Conservation (phyloP, 495 filamentous ascomycete genomes). For the Penicillium waksmanii region DNA sequence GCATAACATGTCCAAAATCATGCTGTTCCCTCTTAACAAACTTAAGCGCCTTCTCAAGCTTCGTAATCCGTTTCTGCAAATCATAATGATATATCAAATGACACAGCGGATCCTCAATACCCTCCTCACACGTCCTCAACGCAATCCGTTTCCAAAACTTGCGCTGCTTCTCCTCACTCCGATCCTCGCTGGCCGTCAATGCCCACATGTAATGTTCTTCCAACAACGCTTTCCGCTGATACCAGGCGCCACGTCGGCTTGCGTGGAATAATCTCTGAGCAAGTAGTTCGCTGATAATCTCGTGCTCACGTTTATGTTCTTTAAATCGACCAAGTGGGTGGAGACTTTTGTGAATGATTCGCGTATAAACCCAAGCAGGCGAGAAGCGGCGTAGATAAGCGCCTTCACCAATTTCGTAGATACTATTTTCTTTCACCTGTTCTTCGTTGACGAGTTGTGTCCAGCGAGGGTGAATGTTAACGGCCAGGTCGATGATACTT, state of each 20-base stretch:
- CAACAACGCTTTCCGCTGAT: slow-evolving; percentile 89
- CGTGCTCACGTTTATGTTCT: slow-evolving; percentile 75
- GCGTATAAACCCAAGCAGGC: slow-evolving; percentile 90
- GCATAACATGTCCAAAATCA: slow-evolving; percentile 83
- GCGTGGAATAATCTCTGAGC: slow-evolving; percentile 82
- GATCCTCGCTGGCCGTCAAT: slow-evolving; percentile 53
- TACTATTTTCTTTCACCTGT: slow-evolving; percentile 73
- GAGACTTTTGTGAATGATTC: slow-evolving; percentile 87
- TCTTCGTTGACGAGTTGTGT: slow-evolving; percentile 72
- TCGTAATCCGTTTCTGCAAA: slow-evolving; percentile 86
- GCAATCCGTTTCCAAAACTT: slow-evolving; percentile 84
- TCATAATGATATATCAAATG: slow-evolving; percentile 94
- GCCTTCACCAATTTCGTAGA: slow-evolving; percentile 85
- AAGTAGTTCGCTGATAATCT: slow-evolving; percentile 75
- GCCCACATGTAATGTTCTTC: slow-evolving; percentile 94
- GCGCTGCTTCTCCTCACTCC: slow-evolving; percentile 65
- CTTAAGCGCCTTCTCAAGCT: slow-evolving; percentile 83
- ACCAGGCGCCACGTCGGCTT: slow-evolving; percentile 87
- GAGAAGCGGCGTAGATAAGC: slow-evolving; percentile 90
- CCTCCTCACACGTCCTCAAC: slow-evolving; percentile 80
- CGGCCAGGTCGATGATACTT: slow-evolving; percentile 70
- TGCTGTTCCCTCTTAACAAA: slow-evolving; percentile 88
- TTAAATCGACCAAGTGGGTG: slow-evolving; percentile 84
- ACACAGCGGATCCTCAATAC: slow-evolving; percentile 83
- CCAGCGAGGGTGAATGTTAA: slow-evolving; percentile 82